These are phyloP conservation scores for Arthrobotrys megalospora DNA, from an alignment of 2,329 filamentous ascomycete genomes.

Conservation along the genomic window DNA sequence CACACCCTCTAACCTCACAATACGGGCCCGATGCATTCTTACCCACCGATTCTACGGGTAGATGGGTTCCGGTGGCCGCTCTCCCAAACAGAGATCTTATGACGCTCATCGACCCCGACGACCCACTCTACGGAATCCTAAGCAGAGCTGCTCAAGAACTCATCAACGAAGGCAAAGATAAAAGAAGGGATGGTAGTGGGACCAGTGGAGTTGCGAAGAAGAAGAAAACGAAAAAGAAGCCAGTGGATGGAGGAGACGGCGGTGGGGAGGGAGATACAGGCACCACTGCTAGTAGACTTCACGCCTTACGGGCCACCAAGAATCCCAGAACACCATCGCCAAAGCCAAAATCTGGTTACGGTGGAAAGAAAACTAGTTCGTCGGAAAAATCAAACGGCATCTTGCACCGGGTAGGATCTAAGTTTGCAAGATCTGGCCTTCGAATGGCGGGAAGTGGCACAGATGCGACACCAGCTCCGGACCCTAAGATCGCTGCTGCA, in stretches of 20 bases:
- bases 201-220: not conserved
- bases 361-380: not conserved
- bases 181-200: too few relatives aligned
- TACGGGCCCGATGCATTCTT: conserved; percentile 33
- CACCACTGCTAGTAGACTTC: too few relatives aligned
- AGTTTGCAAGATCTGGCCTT: conserved; percentile 1
- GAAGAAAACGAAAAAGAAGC: not conserved
- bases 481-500: not conserved
- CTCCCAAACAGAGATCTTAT: conserved; percentile 21
- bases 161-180: conserved; percentile 11
- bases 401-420: not conserved
- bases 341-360: not conserved
- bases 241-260: not conserved
- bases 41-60: conserved; percentile 17
- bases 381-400: not conserved
- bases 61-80: conserved; percentile 24
- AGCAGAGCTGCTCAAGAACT: conserved; percentile 25
- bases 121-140: conserved; percentile 35
- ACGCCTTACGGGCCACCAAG: not conserved
- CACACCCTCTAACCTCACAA: not conserved
- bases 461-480: not conserved
- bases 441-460: conserved; percentile 6
- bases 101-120: conserved; percentile 25
- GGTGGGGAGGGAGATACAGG: not conserved
- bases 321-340: not conserved